phyloP scores from a whole-genome alignment of 2,329 filamentous ascomycete species.

The Fusarium lateritium region DNA sequence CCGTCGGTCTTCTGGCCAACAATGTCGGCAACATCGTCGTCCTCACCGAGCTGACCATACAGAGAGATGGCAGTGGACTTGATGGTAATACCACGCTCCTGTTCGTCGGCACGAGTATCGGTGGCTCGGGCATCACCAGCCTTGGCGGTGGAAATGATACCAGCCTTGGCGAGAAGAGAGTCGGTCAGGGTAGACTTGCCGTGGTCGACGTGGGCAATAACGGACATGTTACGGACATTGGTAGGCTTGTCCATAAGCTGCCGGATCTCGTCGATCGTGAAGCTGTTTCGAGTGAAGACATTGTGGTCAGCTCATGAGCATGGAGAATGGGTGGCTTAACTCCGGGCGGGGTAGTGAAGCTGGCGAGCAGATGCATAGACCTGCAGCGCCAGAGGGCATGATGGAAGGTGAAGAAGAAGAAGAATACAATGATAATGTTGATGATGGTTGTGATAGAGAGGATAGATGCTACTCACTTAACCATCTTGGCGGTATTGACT shows the following conservation, averaged over 20 bases:
- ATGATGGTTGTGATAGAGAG: slow-evolving; percentile 10
- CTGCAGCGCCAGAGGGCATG: slow-evolving; percentile 1
- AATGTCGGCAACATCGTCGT: slow-evolving; percentile 95
- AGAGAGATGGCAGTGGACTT: slow-evolving; percentile 99
- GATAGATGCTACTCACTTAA: slow-evolving; percentile 84
- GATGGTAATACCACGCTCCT: slow-evolving; percentile 99
- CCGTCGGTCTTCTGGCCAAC: slow-evolving; percentile 88
- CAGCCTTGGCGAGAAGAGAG: slow-evolving; percentile 97
- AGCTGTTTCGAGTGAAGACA: slow-evolving; percentile 72
- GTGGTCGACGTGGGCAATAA: slow-evolving; percentile 99
- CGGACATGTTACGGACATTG: slow-evolving; percentile 96
- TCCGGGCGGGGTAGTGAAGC: slow-evolving; percentile 56
- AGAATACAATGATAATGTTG: slow-evolving; percentile 6
- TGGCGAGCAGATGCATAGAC: slow-evolving; percentile 4
- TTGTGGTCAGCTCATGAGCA: slow-evolving; percentile 64
- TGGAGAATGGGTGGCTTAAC: slow-evolving; percentile 52
- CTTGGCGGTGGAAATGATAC: slow-evolving; percentile 99
- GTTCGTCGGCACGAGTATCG: slow-evolving; percentile 96
- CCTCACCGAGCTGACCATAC: slow-evolving; percentile 85
- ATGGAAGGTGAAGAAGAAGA: slow-evolving; percentile 17
- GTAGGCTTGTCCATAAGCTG: slow-evolving; percentile 82
- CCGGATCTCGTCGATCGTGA: slow-evolving; percentile 97
- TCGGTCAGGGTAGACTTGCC: slow-evolving; percentile 99
- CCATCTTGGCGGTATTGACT: slow-evolving; percentile 94
- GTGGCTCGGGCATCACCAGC: slow-evolving; percentile 96